phyloP scores from a whole-genome alignment of 768 basidiomycete species.

The Termitomyces sp. region DNA sequence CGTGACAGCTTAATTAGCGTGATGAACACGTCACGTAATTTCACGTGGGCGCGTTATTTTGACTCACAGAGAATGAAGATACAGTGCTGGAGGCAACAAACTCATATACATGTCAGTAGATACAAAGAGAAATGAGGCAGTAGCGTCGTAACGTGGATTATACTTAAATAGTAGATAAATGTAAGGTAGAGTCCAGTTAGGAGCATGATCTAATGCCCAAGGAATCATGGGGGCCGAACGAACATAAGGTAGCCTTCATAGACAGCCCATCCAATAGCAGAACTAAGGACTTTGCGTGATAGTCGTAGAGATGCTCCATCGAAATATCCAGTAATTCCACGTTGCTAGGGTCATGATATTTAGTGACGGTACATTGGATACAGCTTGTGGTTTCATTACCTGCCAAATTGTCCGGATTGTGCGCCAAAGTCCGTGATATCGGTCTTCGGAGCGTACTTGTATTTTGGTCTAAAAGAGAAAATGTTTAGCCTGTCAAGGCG shows the following conservation, averaged over 20 bases:
- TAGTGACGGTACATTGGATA: background rate
- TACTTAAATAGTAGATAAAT: background rate
- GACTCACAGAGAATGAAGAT: background rate
- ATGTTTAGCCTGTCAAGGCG: background rate
- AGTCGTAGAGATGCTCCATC: conserved; percentile 82
- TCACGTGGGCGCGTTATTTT: conserved; percentile 20
- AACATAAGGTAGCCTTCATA: conserved; percentile 77
- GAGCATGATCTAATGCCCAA: background rate
- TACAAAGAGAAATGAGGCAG: conserved; percentile 3
- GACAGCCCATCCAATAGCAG: conserved; percentile 89
- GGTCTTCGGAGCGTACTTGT: conserved; percentile 78
- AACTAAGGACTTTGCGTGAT: conserved; percentile 81
- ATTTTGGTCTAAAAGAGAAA: conserved; percentile 65
- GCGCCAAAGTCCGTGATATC: conserved; percentile 65
- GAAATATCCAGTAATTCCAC: conserved; percentile 77
- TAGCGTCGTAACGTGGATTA: background rate
- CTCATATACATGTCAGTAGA: background rate
- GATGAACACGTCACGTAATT: conserved; percentile 24
- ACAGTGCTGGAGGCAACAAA: background rate
- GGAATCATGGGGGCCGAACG: conserved; percentile 28
- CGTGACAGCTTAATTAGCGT: conserved; percentile 27
- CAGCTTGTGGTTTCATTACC: conserved; percentile 34
- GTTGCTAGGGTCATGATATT: conserved; percentile 48
- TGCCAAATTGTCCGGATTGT: conserved; percentile 65
- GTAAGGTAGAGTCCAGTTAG: background rate